Evolutionary conservation across 2,329 filamentous ascomycete genomes (phyloP).

Genomic region (Whalleya microplaca): DNA sequence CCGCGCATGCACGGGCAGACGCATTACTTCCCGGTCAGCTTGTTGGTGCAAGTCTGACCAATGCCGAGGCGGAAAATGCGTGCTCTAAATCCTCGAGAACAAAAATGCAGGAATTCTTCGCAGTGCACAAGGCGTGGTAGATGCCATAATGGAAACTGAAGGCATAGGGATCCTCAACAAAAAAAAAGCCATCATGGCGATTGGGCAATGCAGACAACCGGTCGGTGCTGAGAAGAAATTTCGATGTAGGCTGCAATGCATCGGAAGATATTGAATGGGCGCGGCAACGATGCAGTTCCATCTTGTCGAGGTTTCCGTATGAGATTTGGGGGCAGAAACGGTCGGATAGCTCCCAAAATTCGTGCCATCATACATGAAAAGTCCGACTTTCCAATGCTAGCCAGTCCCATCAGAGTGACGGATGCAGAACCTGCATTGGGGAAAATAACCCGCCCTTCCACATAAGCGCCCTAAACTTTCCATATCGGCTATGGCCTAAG

Average conservation of each 20-base stretch:
- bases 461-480: slow-evolving; percentile 12
- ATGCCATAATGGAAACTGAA: slow-evolving; percentile 8
- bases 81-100: slow-evolving; percentile 15
- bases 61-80: slow-evolving; percentile 19
- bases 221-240: slow-evolving; percentile 4
- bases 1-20: slow-evolving; percentile 22
- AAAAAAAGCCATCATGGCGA: slow-evolving; percentile 3
- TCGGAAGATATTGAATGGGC: slow-evolving; percentile 9
- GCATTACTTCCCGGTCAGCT: slow-evolving; percentile 23
- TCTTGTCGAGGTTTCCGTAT: slow-evolving; percentile 11
- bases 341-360: slow-evolving; percentile 19
- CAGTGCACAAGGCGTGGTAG: slow-evolving; percentile 14
- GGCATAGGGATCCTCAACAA: slow-evolving; percentile 2
- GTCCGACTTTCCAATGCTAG: slow-evolving; percentile 5
- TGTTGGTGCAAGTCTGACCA: slow-evolving; percentile 19
- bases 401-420: slow-evolving; percentile 11
- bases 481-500: slow-evolving; percentile 16
- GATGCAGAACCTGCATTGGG: slow-evolving; percentile 16
- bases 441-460: slow-evolving; percentile 16
- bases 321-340: slow-evolving; percentile 19
- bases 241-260: slow-evolving; percentile 8
- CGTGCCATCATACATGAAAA: slow-evolving; percentile 9
- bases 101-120: slow-evolving; percentile 9
- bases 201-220: slow-evolving; percentile 11
- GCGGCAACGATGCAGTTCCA: slow-evolving; percentile 16